Conservation (phyloP, 2,329 filamentous ascomycete species). For the Hortaea sp. region DNA sequence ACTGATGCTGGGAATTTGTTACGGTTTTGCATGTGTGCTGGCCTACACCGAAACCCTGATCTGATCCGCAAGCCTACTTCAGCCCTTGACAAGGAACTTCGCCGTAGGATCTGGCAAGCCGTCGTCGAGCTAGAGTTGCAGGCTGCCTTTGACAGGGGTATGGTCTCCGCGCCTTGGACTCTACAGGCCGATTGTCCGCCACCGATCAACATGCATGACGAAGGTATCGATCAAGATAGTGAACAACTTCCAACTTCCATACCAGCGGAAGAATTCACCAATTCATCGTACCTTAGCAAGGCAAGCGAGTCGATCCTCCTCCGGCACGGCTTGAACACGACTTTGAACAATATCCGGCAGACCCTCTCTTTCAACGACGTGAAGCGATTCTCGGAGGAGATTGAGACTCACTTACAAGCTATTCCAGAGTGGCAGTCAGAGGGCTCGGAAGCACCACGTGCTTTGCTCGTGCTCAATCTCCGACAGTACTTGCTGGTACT, state of each 20-base stretch:
- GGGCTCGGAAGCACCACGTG: constrained; percentile 4
- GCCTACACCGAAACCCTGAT: constrained; percentile 42
- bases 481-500: constrained; percentile 23
- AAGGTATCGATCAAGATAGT: constrained; percentile 29
- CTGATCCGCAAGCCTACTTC: constrained; percentile 27
- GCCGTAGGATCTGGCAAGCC: constrained; percentile 47
- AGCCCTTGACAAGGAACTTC: constrained; percentile 42
- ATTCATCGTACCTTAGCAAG: constrained; percentile 16
- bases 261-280: constrained; percentile 16
- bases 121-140: constrained; percentile 49
- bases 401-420: constrained; percentile 17
- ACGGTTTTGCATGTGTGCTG: constrained; percentile 43
- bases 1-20: constrained; percentile 41
- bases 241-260: constrained; percentile 13
- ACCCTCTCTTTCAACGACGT: constrained; percentile 21
- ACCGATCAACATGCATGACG: constrained; percentile 43
- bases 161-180: constrained; percentile 34
- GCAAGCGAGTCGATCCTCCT: constrained; percentile 16
- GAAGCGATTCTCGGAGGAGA: constrained; percentile 23
- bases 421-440: constrained; percentile 16
- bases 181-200: constrained; percentile 41
- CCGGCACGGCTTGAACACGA: constrained; percentile 17
- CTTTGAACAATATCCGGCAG: constrained; percentile 23
- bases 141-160: constrained; percentile 44
- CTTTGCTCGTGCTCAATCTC: constrained; percentile 20